These are phyloP conservation scores for Colletotrichum higginsianum DNA, from an alignment of 2,329 filamentous ascomycete species.

Conservation along the genomic window DNA sequence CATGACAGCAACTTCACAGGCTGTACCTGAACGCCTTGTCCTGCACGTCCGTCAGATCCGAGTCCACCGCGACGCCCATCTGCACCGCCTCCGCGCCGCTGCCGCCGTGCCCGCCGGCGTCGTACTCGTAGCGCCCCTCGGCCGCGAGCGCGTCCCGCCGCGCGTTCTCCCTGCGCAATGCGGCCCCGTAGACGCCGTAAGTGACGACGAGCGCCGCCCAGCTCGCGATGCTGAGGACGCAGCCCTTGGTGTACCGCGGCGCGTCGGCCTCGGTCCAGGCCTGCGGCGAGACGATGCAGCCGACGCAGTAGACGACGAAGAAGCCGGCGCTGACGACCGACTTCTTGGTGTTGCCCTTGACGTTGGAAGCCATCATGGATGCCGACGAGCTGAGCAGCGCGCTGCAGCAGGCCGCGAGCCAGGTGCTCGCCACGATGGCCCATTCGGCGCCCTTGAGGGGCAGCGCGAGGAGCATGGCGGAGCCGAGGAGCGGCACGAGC, in stretches of 20 bases:
- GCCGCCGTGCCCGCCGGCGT: conserved; percentile 4
- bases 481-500: conserved; percentile 33
- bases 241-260: conserved; percentile 45
- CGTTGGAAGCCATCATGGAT: conserved; percentile 48
- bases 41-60: conserved; percentile 46
- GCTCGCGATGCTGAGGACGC: conserved; percentile 42
- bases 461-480: conserved; percentile 41
- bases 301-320: conserved; percentile 48
- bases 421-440: conserved; percentile 47
- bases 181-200: conserved; percentile 5
- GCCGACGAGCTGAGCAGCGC: conserved; percentile 43
- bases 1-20: conserved; percentile 16
- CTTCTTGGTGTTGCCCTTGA: conserved; percentile 51
- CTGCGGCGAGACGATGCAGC: conserved; percentile 47
- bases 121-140: conserved; percentile 19
- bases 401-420: conserved; percentile 45
- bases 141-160: conserved; percentile 12
- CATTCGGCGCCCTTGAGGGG: conserved; percentile 41
- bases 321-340: conserved; percentile 45
- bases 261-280: conserved; percentile 46
- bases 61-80: conserved; percentile 40
- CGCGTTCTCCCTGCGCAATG: conserved; percentile 20
- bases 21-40: conserved; percentile 48
- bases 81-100: conserved; percentile 7
- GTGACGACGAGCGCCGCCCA: conserved; percentile 43